Base-by-base conservation (phyloP, 805 yeast species). In the Pichia manshurica region DNA sequence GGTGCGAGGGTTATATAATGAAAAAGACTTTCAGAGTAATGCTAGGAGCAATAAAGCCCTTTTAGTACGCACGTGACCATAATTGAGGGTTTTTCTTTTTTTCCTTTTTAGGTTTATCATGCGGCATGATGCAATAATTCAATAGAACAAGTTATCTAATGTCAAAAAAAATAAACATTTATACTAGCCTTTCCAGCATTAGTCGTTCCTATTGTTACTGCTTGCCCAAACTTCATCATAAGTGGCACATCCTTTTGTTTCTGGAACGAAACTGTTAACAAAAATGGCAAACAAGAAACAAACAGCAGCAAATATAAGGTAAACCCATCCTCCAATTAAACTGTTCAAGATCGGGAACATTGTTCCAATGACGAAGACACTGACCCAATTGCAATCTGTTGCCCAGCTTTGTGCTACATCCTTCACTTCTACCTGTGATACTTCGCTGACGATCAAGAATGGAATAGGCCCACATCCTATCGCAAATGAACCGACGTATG, bases 381-480 rank as follows among this genome's bases (percentile, higher is more conserved):
- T 84, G 10, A 87, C 56, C 97, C 97, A 91, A 63, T 91, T 93
- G 69, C 87, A 78, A 13, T 87, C 78, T 0, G 93, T 88, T 12
- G 96, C 98, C 72, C 87, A 84, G 61, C 96, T 83, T 66, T 93
- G 99, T 0, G 98, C 97, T 39, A 81, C 72, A 2, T 90, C 90
- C 48, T 81, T 81, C 2, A 91, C 91, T 50, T 81, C 79, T 2
- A 75, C 68, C 51, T 89, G 95, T 0, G 95, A 84, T n/a, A 91
- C 81, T 62, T 93, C 98, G 6, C 95, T 79, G 10, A 91, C 82
- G 45, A 90, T 67, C 55, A 91, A 68, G 67, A 93, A 91, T 37
- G 99, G 99, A 46, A 93, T 89, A 6, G 99, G 99, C 0, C 99
- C 99, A 52, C 89, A 64, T 0, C 99, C 99, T 31, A 85, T 69